Conservation (phyloP, 1,284 basidiomycete species). For the Marasmius fiardii region DNA sequence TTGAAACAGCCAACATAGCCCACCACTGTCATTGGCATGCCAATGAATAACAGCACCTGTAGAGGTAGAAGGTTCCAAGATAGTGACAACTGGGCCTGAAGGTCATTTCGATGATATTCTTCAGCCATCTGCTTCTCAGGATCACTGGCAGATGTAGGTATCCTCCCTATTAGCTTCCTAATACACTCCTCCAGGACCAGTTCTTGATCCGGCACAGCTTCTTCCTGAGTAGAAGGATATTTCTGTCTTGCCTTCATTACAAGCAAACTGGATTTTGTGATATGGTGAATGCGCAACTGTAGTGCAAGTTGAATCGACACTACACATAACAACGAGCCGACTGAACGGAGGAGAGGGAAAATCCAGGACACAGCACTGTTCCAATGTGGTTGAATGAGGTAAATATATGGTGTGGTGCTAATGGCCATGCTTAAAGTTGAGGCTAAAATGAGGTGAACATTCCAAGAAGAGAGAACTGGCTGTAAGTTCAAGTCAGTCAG, state of each 20-base stretch:
- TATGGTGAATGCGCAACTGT: background rate
- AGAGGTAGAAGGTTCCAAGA: background rate
- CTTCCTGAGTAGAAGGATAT: background rate
- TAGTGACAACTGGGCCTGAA: too few relatives aligned
- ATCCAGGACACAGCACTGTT: background rate
- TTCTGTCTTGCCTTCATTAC: background rate
- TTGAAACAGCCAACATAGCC: constrained; percentile 1
- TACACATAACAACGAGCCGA: background rate
- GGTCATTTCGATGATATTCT: too few relatives aligned
- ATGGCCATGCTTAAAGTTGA: background rate
- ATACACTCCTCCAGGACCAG: background rate
- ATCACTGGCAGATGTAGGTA: background rate
- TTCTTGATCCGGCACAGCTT: background rate
- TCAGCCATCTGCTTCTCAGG: background rate
- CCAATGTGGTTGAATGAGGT: background rate
- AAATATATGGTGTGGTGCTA: background rate
- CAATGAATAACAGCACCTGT: background rate
- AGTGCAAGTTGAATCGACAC: background rate
- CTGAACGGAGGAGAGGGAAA: background rate
- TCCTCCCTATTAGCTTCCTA: background rate
- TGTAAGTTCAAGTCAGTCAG: background rate
- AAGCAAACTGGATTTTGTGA: background rate
- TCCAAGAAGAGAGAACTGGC: background rate
- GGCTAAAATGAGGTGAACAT: background rate
- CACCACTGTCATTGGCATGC: background rate